Evolutionary conservation across 192 early-diverging fungal species (phyloP), one percentile per base, ranked within the genome.

Genomic region (Geosiphon pyriformis): DNA sequence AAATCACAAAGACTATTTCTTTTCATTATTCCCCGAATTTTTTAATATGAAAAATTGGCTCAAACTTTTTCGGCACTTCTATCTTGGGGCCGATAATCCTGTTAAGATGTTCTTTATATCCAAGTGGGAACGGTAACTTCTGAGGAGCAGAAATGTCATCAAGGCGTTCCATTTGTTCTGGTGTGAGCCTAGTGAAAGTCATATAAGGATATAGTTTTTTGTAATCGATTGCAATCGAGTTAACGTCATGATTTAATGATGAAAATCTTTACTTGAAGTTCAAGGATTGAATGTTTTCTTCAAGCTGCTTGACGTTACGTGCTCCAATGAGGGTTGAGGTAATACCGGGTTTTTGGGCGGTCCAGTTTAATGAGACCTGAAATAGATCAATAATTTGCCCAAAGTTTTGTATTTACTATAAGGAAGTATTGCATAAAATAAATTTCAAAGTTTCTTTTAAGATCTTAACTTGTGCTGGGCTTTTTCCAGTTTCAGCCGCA

Each of bases 361-460:
- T 72, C 77, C 77, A 78, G 46, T 78, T 78, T 17, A 69, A 35
- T 6, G 83, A 81, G n/a, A 84, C 26, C 53, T 55, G 31, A 30
- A 12, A 20, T 30, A 27, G 4, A 55, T 0, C 3, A 17, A 10
- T 2, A 30, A 30, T 30, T 55, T 12, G 2, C 12, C 31, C 2
- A 25, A 17, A 1, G 4, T n/a, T n/a, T n/a, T n/a, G n/a, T n/a
- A n/a, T n/a, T n/a, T n/a, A n/a, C n/a, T n/a, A n/a, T n/a, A n/a
- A 29, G 18, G 31, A 55, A 55, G 18, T 17, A 55, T 55, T 55
- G n/a, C n/a, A n/a, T n/a, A n/a, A n/a, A n/a, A n/a, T 0, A 15
- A 29, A 27, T 4, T 26, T 15, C 18, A 27, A 55, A 55, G 26
- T 29, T 30, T n/a, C n/a, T n/a, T n/a, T n/a, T n/a, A n/a, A n/a